Conservation (phyloP, 768 basidiomycete genomes). For the Tylopilus vinaceipallidus region DNA sequence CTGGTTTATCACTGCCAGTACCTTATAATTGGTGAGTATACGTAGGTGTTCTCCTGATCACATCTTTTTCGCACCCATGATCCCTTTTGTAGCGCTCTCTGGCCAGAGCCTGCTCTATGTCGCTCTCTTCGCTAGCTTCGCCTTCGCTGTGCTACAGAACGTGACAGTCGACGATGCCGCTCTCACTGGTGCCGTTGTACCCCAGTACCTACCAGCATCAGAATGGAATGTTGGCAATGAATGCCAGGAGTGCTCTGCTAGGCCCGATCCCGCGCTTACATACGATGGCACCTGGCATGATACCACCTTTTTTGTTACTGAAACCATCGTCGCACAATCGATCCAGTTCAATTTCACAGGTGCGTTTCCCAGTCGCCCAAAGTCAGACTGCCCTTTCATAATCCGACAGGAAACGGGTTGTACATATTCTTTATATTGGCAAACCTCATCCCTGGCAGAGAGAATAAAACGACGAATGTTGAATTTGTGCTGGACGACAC, state of each 20-base stretch:
- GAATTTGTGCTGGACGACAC: slow-evolving; percentile 6
- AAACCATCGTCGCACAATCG: not conserved
- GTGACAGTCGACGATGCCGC: slow-evolving; percentile 18
- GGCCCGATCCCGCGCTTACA: not conserved
- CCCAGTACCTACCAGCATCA: slow-evolving; percentile 8
- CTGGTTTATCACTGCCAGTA: too few relatives aligned
- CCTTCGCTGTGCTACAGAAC: slow-evolving; percentile 9
- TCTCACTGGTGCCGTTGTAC: slow-evolving; percentile 2
- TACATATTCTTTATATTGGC: slow-evolving; percentile 20
- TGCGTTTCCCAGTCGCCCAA: not conserved
- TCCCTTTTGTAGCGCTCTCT: too few relatives aligned
- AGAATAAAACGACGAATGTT: not conserved
- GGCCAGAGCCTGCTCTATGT: too few relatives aligned
- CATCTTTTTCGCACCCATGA: slow-evolving; percentile 2
- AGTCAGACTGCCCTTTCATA: not conserved
- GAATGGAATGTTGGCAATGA: slow-evolving; percentile 7
- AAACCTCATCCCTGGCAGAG: not conserved
- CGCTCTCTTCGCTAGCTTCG: not conserved
- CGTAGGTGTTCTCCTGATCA: too few relatives aligned
- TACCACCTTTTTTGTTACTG: not conserved
- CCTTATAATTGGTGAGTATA: too few relatives aligned
- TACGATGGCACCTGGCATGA: slow-evolving; percentile 22
- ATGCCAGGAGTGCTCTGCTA: not conserved
- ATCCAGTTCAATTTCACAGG: slow-evolving; percentile 14
- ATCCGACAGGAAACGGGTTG: slow-evolving; percentile 9